Conservation (phyloP, 1,139 yeast species). For the Yamadazyma siamensis region DNA sequence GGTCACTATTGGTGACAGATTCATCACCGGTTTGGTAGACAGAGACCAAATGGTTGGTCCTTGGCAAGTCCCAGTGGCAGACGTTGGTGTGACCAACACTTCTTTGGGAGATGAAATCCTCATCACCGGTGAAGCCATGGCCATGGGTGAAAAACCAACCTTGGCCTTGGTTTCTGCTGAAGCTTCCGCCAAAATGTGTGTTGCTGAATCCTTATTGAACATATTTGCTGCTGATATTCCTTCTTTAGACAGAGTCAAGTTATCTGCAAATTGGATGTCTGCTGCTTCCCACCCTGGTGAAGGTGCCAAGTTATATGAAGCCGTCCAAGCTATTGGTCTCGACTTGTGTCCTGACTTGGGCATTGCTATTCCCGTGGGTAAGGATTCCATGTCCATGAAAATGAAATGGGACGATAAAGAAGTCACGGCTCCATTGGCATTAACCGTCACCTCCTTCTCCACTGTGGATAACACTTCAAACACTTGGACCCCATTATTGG, state of each 20-base stretch:
- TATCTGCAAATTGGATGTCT: conserved; percentile 99
- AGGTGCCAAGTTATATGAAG: conserved; percentile 92
- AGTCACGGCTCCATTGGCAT: conserved; percentile 93
- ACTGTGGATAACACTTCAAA: conserved; percentile 80
- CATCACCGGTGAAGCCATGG: conserved; percentile 90
- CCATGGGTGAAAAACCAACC: conserved; percentile 96
- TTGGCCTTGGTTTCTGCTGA: conserved; percentile 87
- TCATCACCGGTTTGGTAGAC: conserved; percentile 93
- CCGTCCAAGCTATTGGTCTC: conserved; percentile 93
- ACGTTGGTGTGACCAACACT: conserved; percentile 94
- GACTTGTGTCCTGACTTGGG: conserved; percentile 94
- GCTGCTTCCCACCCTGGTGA: conserved; percentile 96
- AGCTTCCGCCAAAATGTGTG: conserved; percentile 95
- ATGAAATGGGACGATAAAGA: conserved; percentile 96
- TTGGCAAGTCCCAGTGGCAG: conserved; percentile 99
- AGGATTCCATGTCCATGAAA: conserved; percentile 99
- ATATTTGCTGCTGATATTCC: conserved; percentile 87
- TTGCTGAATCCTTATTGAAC: conserved; percentile 91
- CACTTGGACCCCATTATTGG: conserved; percentile 94
- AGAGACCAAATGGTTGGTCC: conserved; percentile 99
- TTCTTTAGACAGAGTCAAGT: conserved; percentile 68
- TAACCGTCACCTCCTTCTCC: conserved; percentile 87
- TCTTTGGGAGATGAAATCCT: conserved; percentile 74
- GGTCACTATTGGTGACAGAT: conserved; percentile 95
- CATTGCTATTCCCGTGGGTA: conserved; percentile 93